phyloP scores from a whole-genome alignment of 2,329 filamentous ascomycete species.

The Teratosphaeria pseudoeucalypti region DNA sequence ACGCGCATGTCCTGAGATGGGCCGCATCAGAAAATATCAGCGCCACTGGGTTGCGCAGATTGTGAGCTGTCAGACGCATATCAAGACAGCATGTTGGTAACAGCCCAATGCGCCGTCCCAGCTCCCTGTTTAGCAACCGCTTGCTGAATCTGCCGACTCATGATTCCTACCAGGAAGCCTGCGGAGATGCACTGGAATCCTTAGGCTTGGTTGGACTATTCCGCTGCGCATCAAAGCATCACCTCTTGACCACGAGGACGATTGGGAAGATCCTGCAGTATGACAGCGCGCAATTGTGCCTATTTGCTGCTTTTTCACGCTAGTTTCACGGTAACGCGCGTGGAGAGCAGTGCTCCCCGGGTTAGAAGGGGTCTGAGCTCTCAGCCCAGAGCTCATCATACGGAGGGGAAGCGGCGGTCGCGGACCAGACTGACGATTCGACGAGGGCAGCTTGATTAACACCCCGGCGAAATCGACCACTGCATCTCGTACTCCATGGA shows the following conservation, averaged over 20 bases:
- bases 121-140: background rate
- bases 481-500: background rate
- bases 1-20: background rate
- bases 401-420: too few species aligned
- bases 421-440: background rate
- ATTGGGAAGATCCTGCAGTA: background rate
- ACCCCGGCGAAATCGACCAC: background rate
- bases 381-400: background rate
- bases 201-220: background rate
- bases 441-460: background rate
- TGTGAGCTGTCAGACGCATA: background rate
- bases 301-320: background rate
- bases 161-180: background rate
- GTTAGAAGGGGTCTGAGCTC: background rate
- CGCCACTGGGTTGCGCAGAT: background rate
- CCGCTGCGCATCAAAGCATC: background rate
- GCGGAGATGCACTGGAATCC: background rate
- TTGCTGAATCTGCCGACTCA: background rate
- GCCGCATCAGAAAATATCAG: background rate
- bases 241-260: background rate
- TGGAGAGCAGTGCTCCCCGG: background rate
- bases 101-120: background rate
- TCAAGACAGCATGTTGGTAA: background rate
- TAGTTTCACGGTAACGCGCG: background rate
- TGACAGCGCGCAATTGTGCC: background rate